phyloP scores from a whole-genome alignment of 345 rosid species.

The Corchorus olitorius region DNA sequence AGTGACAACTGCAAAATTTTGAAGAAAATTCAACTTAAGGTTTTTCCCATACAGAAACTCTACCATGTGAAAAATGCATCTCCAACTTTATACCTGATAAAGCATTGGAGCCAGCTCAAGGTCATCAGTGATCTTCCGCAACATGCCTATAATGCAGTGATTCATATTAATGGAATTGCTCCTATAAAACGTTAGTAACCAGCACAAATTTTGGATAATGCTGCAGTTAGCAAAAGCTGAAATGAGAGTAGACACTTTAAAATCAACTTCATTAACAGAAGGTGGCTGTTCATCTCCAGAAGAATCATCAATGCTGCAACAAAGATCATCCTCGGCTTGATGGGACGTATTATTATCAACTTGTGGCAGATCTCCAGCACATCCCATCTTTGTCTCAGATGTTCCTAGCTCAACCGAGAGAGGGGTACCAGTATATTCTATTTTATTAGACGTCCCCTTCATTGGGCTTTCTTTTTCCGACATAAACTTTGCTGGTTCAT shows the following conservation, averaged over 20 bases:
- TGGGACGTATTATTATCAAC: slow-evolving; percentile 33
- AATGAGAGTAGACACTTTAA: slow-evolving; percentile 67
- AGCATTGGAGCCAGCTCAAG: slow-evolving; percentile 91
- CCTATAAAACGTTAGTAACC: slow-evolving; percentile 87
- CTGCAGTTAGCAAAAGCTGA: slow-evolving; percentile 78
- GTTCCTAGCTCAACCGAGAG: slow-evolving; percentile 34
- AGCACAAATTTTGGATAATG: slow-evolving; percentile 85
- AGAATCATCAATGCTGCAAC: slow-evolving; percentile 57
- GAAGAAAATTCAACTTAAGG: slow-evolving; percentile 11
- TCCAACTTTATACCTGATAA: slow-evolving; percentile 67
- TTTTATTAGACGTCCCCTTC: slow-evolving; percentile 30
- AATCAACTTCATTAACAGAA: slow-evolving; percentile 84
- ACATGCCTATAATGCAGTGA: slow-evolving; percentile 59
- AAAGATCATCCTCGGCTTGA: slow-evolving; percentile 44
- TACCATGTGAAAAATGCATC: background rate
- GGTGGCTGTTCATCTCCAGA: slow-evolving; percentile 65
- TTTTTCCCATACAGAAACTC: background rate
- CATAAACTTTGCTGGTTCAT: slow-evolving; percentile 25
- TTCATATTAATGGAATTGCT: slow-evolving; percentile 67
- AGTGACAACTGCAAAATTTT: slow-evolving; percentile 72
- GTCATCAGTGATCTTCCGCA: slow-evolving; percentile 80
- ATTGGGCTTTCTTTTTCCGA: slow-evolving; percentile 31
- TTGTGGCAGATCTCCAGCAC: slow-evolving; percentile 34
- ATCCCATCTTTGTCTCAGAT: slow-evolving; percentile 32
- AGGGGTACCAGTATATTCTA: slow-evolving; percentile 24